Base-by-base conservation (phyloP, 1,284 basidiomycete genomes). In the Porodaedalea pini region DNA sequence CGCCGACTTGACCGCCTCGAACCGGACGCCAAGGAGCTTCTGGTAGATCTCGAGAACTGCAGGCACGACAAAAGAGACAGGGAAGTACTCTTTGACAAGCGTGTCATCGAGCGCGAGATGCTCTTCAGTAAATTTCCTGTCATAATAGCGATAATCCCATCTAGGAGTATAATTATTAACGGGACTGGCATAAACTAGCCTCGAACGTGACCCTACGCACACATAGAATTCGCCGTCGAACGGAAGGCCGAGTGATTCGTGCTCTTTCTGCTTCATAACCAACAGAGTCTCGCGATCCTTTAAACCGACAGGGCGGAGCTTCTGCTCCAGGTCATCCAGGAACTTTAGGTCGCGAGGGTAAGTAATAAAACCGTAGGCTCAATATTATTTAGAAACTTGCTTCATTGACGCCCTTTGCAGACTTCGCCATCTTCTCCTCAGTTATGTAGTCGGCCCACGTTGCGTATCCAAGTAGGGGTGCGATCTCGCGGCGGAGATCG, bases 361-460 rank as follows among this genome's bases (percentile, higher is more conserved):
- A 17, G 31, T 27, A 27, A 59, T 15, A 36, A 40, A 31, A 25
- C 29, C 49, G 43, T 27, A 23, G 44, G 21, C 21, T 44, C 29
- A 47, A 58, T 13, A 56, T n/a, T 43, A 8, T 31, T 8, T 6
- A 4, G 44, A 3, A 32, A 36, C 36, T 52, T 68, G 82, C 83
- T 37, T 79, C 74, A 63, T 76, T 68, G 1, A 87, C 83, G 48
- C 77, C 77, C 47, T 80, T 73, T 1, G 81, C 83, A 34, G 75
- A 79, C 68, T 92, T 92, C 61, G 88, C 82, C 91, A 94, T 92
- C 74, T 92, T 92, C 55, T 82, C 79, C 67, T 93, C 90, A 0
- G 90, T 89, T 23, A 84, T 70, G 67, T 85, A 92, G 68, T 90
- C 88, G 1, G 88, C 90, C 85, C 89, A 92, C 15, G 82, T 90